phyloP scores from a whole-genome alignment of 2,329 filamentous ascomycete genomes.

The Pseudogymnoascus sp. region DNA sequence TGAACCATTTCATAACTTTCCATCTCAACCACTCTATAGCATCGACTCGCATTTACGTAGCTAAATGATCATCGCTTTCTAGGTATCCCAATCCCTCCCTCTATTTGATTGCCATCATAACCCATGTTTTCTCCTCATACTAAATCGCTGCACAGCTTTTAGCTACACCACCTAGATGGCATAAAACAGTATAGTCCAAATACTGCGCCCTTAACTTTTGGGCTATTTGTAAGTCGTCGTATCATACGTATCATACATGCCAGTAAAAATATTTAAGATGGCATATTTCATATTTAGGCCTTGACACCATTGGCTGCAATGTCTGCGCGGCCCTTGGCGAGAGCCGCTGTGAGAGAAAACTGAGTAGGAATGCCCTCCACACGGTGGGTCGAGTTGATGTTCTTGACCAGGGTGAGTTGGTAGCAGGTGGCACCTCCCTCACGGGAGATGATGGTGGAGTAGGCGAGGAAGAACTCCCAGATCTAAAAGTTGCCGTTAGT shows the following conservation, averaged over 20 bases:
- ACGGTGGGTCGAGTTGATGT: constrained; percentile 73
- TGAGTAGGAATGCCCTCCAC: constrained; percentile 62
- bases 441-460: constrained; percentile 65
- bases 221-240: constrained; percentile 1
- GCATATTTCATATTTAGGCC: constrained; percentile 8
- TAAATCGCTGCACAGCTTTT: constrained; percentile 1
- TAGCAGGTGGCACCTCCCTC: constrained; percentile 70
- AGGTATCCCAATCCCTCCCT: neutral
- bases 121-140: neutral
- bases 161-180: neutral
- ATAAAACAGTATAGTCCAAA: constrained; percentile 5
- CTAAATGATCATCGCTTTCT: constrained; percentile 3
- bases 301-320: neutral
- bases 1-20: neutral
- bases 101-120: constrained; percentile 8
- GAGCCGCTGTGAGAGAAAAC: constrained; percentile 54
- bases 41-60: constrained; percentile 1
- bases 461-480: constrained; percentile 76
- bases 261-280: neutral
- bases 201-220: neutral
- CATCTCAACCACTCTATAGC: neutral
- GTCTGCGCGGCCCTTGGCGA: constrained; percentile 30
- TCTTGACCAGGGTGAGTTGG: constrained; percentile 73
- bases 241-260: constrained; percentile 8
- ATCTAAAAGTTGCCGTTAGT: constrained; percentile 41